A percentile compares a stretch with the other conserved stretches of the same genome.
These are phyloP conservation scores for Solanum appendiculatum DNA, from an alignment of 257 asterid species.

Conservation along the genomic window DNA sequence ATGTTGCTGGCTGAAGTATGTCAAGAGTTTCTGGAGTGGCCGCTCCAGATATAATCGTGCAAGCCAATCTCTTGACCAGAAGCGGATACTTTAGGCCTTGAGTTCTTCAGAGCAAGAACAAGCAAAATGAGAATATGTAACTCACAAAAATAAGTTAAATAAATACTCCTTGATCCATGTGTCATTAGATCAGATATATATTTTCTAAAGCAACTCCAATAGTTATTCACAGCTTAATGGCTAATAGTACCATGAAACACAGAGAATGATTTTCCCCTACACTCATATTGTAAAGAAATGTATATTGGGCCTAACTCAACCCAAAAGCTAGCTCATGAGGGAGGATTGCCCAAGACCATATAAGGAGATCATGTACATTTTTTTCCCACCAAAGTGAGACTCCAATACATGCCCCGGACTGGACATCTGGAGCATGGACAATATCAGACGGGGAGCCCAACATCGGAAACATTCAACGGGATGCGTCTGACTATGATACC, in stretches of 20 bases:
- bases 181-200: neutral
- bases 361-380: neutral
- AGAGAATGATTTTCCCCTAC: neutral
- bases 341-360: neutral
- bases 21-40: conserved; percentile 40
- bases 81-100: conserved; percentile 78
- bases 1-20: conserved; percentile 58
- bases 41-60: conserved; percentile 52
- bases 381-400: neutral
- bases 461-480: neutral
- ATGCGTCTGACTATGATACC: neutral
- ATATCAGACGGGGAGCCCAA: neutral
- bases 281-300: neutral
- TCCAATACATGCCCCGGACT: neutral
- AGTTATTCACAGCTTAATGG: neutral
- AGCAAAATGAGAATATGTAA: neutral
- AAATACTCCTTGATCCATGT: neutral
- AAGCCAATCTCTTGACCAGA: conserved; percentile 64
- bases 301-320: neutral
- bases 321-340: neutral
- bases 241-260: neutral
- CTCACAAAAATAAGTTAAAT: neutral
- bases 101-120: conserved; percentile 29
- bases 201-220: neutral
- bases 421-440: neutral